Evolutionary conservation across 768 basidiomycete genomes (phyloP).

Genomic region (Leccinum pellstonianum): DNA sequence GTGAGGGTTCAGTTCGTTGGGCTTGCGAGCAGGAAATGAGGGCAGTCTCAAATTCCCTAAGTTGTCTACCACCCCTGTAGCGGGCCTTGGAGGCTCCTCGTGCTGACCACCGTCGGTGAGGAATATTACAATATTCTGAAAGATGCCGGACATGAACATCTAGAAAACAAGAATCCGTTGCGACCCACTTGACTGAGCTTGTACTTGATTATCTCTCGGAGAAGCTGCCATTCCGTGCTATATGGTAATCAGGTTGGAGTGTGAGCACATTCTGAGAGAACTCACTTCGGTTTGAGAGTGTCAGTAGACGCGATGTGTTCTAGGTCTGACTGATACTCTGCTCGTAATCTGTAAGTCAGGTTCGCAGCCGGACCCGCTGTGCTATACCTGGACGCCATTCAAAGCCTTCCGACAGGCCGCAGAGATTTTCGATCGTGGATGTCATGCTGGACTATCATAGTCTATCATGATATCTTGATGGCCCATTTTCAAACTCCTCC

Average conservation of each 20-base stretch:
- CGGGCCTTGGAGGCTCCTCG: slow-evolving; percentile 43
- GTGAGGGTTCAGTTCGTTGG: slow-evolving; percentile 46
- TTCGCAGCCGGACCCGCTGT: background rate
- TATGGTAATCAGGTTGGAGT: slow-evolving; percentile 12
- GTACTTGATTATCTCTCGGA: slow-evolving; percentile 71
- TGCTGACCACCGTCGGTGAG: slow-evolving; percentile 37
- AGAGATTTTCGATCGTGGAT: slow-evolving; percentile 13
- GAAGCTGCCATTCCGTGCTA: slow-evolving; percentile 67
- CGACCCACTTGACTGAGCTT: slow-evolving; percentile 61
- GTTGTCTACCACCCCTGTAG: slow-evolving; percentile 28
- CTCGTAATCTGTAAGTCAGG: slow-evolving; percentile 8
- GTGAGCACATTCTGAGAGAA: slow-evolving; percentile 1
- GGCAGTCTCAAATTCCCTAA: slow-evolving; percentile 67
- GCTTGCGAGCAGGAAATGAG: slow-evolving; percentile 66
- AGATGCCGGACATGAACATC: background rate
- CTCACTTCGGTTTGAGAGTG: slow-evolving; percentile 51
- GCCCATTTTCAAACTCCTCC: background rate
- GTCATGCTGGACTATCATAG: slow-evolving; percentile 17
- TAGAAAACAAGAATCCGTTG: background rate
- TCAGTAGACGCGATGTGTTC: slow-evolving; percentile 67
- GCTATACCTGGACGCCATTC: slow-evolving; percentile 54
- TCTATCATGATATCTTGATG: background rate
- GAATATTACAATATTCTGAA: slow-evolving; percentile 52
- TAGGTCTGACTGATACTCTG: slow-evolving; percentile 60
- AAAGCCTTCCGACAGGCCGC: slow-evolving; percentile 31